Conservation (phyloP, 2,329 filamentous ascomycete genomes). For the Diplodia mutila region DNA sequence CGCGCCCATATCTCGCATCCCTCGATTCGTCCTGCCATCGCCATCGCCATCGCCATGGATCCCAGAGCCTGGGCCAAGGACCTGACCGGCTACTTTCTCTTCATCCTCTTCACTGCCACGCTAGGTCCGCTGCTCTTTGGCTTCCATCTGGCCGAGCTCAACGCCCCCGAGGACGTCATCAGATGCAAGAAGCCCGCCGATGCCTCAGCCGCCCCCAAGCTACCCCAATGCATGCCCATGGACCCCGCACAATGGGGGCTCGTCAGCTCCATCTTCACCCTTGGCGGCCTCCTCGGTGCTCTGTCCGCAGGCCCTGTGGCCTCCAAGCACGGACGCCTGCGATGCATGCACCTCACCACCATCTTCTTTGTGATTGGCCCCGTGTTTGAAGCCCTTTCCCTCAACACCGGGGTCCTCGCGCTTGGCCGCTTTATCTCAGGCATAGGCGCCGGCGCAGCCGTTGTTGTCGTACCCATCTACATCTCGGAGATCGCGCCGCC, state of each 20-base stretch:
- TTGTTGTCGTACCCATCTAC: slow-evolving; percentile 92
- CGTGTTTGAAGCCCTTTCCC: slow-evolving; percentile 71
- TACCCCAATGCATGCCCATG: slow-evolving; percentile 88
- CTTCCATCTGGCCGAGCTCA: slow-evolving; percentile 91
- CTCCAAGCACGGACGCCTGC: slow-evolving; percentile 73
- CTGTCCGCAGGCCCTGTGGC: slow-evolving; percentile 79
- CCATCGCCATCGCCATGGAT: slow-evolving; percentile 40
- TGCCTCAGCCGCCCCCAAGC: slow-evolving; percentile 41
- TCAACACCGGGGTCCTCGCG: slow-evolving; percentile 68
- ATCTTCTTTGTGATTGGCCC: slow-evolving; percentile 78
- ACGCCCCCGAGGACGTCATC: slow-evolving; percentile 91
- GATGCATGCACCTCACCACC: slow-evolving; percentile 77
- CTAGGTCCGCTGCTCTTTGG: slow-evolving; percentile 92
- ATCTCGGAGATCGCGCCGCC: slow-evolving; percentile 86
- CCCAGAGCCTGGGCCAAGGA: slow-evolving; percentile 46
- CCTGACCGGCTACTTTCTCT: slow-evolving; percentile 76
- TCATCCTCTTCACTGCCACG: slow-evolving; percentile 75
- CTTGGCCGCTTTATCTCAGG: slow-evolving; percentile 80
- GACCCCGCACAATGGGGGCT: slow-evolving; percentile 77
- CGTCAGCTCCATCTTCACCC: slow-evolving; percentile 86
- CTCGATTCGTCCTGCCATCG: no score
- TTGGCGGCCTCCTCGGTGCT: slow-evolving; percentile 85
- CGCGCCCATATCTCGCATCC: background rate
- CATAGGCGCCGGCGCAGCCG: slow-evolving; percentile 81
- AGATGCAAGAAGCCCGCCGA: slow-evolving; percentile 70